A percentile compares a stretch with the other conserved stretches of the same genome.
These are phyloP conservation scores for Crithidia brevicula DNA, from an alignment of 208 protist species.

Conservation along the genomic window DNA sequence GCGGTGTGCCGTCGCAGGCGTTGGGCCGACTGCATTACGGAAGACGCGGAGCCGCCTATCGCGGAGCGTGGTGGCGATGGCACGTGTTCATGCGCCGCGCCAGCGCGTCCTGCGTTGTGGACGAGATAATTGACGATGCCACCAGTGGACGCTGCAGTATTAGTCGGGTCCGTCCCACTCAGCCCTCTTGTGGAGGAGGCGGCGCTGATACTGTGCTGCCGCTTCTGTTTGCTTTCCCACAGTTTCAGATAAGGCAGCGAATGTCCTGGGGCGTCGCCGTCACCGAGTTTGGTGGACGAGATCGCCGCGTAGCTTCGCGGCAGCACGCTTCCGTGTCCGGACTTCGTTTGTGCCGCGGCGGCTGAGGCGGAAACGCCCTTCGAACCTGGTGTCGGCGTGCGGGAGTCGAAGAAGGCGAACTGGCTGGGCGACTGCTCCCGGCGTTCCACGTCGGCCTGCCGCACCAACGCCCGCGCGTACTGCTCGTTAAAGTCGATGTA, in stretches of 20 bases:
- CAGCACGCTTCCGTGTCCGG: background rate
- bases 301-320: background rate
- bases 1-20: slow-evolving; percentile 2
- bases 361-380: background rate
- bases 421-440: slow-evolving; percentile 7
- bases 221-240: slow-evolving; percentile 21
- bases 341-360: background rate
- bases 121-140: slow-evolving; percentile 16
- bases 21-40: background rate
- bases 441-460: slow-evolving; percentile 32
- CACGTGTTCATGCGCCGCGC: background rate
- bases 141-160: background rate
- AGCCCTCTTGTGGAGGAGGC: background rate
- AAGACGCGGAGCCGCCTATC: background rate
- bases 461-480: slow-evolving; percentile 37
- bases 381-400: slow-evolving; percentile 12
- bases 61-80: background rate
- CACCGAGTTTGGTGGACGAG: background rate
- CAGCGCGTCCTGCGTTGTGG: background rate
- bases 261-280: background rate
- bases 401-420: slow-evolving; percentile 52
- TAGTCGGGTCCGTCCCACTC: background rate
- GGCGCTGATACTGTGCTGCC: slow-evolving; percentile 5
- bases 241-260: slow-evolving; percentile 23
- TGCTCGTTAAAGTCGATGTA: slow-evolving; percentile 55